These are phyloP conservation scores for Calvatia gigantea DNA, from an alignment of 768 basidiomycete species.

Conservation along the genomic window DNA sequence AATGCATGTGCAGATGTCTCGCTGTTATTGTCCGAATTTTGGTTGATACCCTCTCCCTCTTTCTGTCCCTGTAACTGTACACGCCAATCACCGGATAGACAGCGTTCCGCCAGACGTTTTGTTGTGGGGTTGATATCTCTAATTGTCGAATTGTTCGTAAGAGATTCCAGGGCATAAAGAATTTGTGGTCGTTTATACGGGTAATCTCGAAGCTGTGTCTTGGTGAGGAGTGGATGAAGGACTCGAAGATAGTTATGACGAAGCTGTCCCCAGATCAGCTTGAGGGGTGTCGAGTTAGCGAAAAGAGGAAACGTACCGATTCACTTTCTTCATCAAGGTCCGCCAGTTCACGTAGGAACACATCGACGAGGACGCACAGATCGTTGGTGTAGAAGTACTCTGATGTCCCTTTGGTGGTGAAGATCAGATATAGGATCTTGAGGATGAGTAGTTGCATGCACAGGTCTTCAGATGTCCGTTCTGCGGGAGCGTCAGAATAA, in stretches of 20 bases:
- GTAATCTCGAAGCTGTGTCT: slow-evolving; percentile 80
- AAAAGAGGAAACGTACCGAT: slow-evolving; percentile 62
- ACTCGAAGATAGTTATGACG: slow-evolving; percentile 98
- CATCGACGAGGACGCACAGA: slow-evolving; percentile 92
- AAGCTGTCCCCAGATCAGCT: slow-evolving; percentile 40
- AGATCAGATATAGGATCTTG: slow-evolving; percentile 92
- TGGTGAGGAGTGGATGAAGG: slow-evolving; percentile 89
- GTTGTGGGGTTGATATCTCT: slow-evolving; percentile 87
- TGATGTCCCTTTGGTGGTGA: slow-evolving; percentile 87
- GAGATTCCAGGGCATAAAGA: slow-evolving; percentile 73
- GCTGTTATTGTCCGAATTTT: slow-evolving; percentile 38
- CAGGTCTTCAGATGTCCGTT: slow-evolving; percentile 82
- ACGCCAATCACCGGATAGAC: slow-evolving; percentile 86
- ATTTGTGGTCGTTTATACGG: slow-evolving; percentile 95
- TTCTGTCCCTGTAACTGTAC: slow-evolving; percentile 52
- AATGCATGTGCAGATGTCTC: slow-evolving; percentile 39
- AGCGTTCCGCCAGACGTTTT: slow-evolving; percentile 86
- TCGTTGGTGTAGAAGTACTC: slow-evolving; percentile 99
- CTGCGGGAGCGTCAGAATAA: slow-evolving; percentile 33
- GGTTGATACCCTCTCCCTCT: slow-evolving; percentile 16
- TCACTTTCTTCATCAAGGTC: slow-evolving; percentile 93
- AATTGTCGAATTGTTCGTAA: slow-evolving; percentile 70
- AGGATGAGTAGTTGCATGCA: slow-evolving; percentile 94
- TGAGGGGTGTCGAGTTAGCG: slow-evolving; percentile 2
- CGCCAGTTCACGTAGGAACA: slow-evolving; percentile 91